phyloP scores from a whole-genome alignment of 164 flowering plant species.

The Euptelea pleiosperma region DNA sequence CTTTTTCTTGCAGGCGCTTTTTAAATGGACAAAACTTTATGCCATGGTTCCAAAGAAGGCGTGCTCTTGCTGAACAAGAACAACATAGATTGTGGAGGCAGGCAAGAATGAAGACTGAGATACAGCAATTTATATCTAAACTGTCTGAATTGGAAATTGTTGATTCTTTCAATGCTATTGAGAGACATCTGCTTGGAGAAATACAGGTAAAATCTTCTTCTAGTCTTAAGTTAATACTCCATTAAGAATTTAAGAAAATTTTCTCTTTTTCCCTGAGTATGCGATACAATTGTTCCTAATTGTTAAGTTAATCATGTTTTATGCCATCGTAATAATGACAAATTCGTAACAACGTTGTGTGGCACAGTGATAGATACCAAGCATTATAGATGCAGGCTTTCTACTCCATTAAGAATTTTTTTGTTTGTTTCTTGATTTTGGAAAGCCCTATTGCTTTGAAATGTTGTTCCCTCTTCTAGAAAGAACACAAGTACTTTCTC shows the following conservation, averaged over 20 bases:
- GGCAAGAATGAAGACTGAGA: constrained; percentile 80
- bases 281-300: neutral
- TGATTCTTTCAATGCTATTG: constrained; percentile 87
- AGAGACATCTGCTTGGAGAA: constrained; percentile 68
- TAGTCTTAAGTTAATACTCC: too few species aligned
- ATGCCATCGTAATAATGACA: neutral
- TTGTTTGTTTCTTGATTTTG: neutral
- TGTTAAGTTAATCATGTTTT: neutral
- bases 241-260: too few species aligned
- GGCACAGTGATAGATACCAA: neutral
- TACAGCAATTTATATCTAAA: constrained; percentile 53
- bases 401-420: neutral
- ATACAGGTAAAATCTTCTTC: constrained; percentile 45
- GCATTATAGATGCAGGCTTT: neutral
- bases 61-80: constrained; percentile 86
- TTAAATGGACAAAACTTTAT: constrained; percentile 76
- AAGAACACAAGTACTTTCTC: too few species aligned
- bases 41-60: constrained; percentile 96
- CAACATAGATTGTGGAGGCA: constrained; percentile 86
- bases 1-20: constrained; percentile 60
- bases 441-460: too few species aligned
- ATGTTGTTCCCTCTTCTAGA: too few species aligned
- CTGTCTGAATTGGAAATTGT: constrained; percentile 88
- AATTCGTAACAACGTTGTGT: neutral
- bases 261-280: neutral